Percentiles rank a stretch among this genome's conserved stretches.
phyloP scores from a whole-genome alignment of 108 stramenopile genomes.

The Fragilaria radians region DNA sequence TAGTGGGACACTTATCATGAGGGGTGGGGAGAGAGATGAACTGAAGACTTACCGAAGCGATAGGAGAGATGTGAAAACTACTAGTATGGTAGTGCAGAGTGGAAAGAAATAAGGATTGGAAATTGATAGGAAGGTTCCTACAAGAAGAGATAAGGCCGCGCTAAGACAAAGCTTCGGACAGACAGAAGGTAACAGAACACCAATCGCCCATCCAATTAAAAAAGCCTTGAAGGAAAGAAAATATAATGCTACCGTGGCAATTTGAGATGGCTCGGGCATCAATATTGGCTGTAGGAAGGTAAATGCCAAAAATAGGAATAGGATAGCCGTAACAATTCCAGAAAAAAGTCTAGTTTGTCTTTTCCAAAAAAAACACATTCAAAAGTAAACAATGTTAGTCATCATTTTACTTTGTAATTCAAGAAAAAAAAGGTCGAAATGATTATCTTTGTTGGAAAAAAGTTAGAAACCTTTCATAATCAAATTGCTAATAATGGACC shows the following conservation, averaged over 20 bases:
- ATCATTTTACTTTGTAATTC: neutral
- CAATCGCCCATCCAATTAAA: slow-evolving; percentile 53
- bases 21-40: neutral
- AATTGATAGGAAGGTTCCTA: slow-evolving; percentile 19
- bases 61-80: slow-evolving; percentile 20
- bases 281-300: slow-evolving; percentile 49
- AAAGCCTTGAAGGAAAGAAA: slow-evolving; percentile 40
- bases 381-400: no score
- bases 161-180: slow-evolving; percentile 55
- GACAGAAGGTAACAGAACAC: slow-evolving; percentile 48
- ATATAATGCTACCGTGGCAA: slow-evolving; percentile 46
- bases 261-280: slow-evolving; percentile 34
- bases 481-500: neutral
- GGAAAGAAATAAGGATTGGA: slow-evolving; percentile 18
- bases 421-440: neutral
- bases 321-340: slow-evolving; percentile 33
- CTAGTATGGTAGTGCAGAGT: slow-evolving; percentile 18
- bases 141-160: slow-evolving; percentile 26
- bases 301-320: slow-evolving; percentile 28
- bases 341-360: slow-evolving; percentile 44
- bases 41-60: slow-evolving; percentile 29
- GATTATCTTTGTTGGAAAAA: neutral
- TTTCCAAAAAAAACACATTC: neutral
- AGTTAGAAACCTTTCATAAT: neutral
- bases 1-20: neutral